Percentiles rank a stretch among this genome's conserved stretches.
These are phyloP conservation scores for Lolium rigidum DNA, from an alignment of 176 grass and related monocot genomes.

Conservation along the genomic window DNA sequence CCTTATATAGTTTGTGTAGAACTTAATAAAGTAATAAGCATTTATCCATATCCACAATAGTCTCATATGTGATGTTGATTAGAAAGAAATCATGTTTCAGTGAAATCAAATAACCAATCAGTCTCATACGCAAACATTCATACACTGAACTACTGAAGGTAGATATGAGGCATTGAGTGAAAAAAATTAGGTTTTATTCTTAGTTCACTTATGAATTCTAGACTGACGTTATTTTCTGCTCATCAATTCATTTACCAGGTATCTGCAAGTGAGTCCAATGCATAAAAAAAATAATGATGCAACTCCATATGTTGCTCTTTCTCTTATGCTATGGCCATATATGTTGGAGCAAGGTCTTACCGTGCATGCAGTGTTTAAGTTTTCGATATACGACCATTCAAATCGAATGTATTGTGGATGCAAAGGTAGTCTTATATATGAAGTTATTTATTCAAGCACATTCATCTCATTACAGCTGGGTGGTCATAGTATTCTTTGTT, in stretches of 20 bases:
- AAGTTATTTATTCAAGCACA: no score
- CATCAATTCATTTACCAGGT: conserved; percentile 11
- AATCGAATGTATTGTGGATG: no score
- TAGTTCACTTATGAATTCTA: background rate
- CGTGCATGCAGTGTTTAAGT: background rate
- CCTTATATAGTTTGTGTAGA: no score
- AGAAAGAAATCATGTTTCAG: background rate
- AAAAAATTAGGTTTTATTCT: background rate
- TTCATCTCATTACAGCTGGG: no score
- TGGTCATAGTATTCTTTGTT: background rate
- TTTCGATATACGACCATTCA: no score
- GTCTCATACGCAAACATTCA: background rate
- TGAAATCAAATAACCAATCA: background rate
- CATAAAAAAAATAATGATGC: background rate
- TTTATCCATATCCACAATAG: background rate
- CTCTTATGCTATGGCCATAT: background rate
- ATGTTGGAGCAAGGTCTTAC: background rate
- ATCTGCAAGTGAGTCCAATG: background rate
- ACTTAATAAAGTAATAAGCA: background rate
- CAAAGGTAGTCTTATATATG: no score
- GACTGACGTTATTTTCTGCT: background rate
- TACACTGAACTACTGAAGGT: background rate
- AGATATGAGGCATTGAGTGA: background rate
- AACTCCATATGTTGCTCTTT: background rate
- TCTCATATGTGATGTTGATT: background rate